Evolutionary conservation across 306 rosid species (phyloP), one percentile per base, ranked within the genome.

Genomic region (Cucurbita moschata): DNA sequence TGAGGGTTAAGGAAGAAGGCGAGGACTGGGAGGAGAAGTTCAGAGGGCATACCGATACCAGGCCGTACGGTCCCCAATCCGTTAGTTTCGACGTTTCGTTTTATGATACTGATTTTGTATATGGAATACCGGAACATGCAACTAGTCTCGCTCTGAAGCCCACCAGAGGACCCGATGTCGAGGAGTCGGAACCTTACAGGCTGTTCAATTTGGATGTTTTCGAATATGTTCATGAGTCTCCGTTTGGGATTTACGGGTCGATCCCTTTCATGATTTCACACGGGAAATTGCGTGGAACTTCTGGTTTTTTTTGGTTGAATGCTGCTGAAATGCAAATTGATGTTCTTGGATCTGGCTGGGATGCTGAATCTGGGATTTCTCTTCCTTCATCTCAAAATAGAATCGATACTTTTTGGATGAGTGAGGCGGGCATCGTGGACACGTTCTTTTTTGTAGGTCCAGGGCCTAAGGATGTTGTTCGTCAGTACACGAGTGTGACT

Each of bases 271-370:
- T 94, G 99, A 55, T 94, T 79, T 87, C 99, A 0, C 99, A 94
- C 19, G 99, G 99, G 23, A 89, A 86, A 59, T 61, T 65, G 0
- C 62, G 87, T 16, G 97, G 98, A 0, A 87, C 87, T 38, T 78
- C 92, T 0, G 99, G 99, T 5, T 94, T 94, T 74, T 91, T 89
- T 83, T 94, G 99, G 97, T 76, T 94, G 77, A 94, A 94, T 39
- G 90, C 99, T 16, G 99, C 99, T 1, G 99, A 94, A 74, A 94
- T 94, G 97, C 99, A 94, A 86, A 89, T 94, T 69, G 99, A 94
- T 58, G 97, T 94, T 73, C 94, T 94, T 43, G 90, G 82, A 3
- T 23, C 84, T 1, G 98, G 97, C 9, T 94, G 98, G 98, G 95
- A 94, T 63, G 87, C 91, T 0, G 96, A 87, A 46, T 81, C 86